Conservation (phyloP, 805 yeast species). For the Barnettozyma californica region DNA sequence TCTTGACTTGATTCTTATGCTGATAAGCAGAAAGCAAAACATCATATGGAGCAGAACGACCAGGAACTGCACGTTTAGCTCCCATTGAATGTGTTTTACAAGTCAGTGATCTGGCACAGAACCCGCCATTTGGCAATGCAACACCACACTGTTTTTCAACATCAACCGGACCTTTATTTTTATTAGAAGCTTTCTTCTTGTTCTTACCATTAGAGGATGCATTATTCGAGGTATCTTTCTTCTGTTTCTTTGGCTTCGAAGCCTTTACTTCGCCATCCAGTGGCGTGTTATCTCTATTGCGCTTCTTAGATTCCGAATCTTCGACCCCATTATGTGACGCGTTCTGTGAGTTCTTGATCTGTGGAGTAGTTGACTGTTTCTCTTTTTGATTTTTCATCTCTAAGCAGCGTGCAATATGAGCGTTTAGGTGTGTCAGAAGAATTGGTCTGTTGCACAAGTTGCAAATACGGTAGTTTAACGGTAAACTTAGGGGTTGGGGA, state of each 20-base stretch:
- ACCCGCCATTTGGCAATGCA: slow-evolving; percentile 86
- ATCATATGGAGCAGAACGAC: slow-evolving; percentile 91
- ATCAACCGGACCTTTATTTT: slow-evolving; percentile 79
- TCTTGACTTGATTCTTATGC: slow-evolving; percentile 84
- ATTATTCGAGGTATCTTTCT: slow-evolving; percentile 17
- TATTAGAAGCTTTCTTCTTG: slow-evolving; percentile 42
- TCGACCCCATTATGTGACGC: background rate
- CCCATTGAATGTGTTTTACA: slow-evolving; percentile 99
- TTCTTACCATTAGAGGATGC: slow-evolving; percentile 19
- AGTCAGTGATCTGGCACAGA: slow-evolving; percentile 91
- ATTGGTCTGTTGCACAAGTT: slow-evolving; percentile 43
- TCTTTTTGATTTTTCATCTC: slow-evolving; percentile 27
- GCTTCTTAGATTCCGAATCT: slow-evolving; percentile 11
- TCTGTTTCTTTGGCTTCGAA: slow-evolving; percentile 20
- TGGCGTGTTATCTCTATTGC: slow-evolving; percentile 20
- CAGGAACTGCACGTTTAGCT: slow-evolving; percentile 91
- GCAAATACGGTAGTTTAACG: slow-evolving; percentile 41
- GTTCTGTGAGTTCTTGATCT: background rate
- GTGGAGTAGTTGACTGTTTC: slow-evolving; percentile 1
- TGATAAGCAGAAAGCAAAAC: slow-evolving; percentile 83
- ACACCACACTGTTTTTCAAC: slow-evolving; percentile 97
- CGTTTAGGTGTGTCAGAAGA: slow-evolving; percentile 30
- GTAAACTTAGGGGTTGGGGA: slow-evolving; percentile 33
- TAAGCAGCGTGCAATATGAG: slow-evolving; percentile 37
- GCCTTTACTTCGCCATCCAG: slow-evolving; percentile 7